Percentiles rank a stretch among this genome's conserved stretches.
Conservation (phyloP, 2,329 filamentous ascomycete species). For the Trichoderma asperellum region DNA sequence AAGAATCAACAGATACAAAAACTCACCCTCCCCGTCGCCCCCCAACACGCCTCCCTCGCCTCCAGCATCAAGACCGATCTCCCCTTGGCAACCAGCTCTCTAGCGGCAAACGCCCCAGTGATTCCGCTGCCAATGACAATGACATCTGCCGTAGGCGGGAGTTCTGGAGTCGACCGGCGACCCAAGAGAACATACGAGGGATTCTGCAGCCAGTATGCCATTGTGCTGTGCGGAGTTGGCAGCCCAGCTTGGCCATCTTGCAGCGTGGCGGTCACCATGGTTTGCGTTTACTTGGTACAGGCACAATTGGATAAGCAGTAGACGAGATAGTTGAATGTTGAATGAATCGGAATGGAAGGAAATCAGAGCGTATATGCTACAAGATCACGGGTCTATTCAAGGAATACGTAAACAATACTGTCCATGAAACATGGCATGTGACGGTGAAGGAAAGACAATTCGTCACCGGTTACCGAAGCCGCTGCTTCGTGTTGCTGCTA, state of each 20-base stretch:
- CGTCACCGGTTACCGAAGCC: neutral
- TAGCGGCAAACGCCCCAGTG: constrained; percentile 72
- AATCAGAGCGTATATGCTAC: neutral
- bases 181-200: constrained; percentile 66
- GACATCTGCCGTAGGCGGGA: constrained; percentile 68
- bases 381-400: no score
- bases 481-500: constrained; percentile 1
- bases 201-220: constrained; percentile 74
- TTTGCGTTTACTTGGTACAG: neutral
- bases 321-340: neutral
- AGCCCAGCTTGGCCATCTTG: constrained; percentile 54
- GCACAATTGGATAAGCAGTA: neutral
- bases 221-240: constrained; percentile 63
- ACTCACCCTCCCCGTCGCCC: constrained; percentile 78
- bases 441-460: neutral
- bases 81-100: constrained; percentile 59
- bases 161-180: constrained; percentile 66
- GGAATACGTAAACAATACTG: neutral
- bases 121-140: constrained; percentile 77
- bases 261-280: constrained; percentile 41
- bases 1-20: neutral
- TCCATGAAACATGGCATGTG: neutral
- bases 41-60: constrained; percentile 79
- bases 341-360: neutral
- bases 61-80: constrained; percentile 72